These are phyloP conservation scores for Penicillium goetzii DNA, from an alignment of 495 filamentous ascomycete species.

Conservation along the genomic window DNA sequence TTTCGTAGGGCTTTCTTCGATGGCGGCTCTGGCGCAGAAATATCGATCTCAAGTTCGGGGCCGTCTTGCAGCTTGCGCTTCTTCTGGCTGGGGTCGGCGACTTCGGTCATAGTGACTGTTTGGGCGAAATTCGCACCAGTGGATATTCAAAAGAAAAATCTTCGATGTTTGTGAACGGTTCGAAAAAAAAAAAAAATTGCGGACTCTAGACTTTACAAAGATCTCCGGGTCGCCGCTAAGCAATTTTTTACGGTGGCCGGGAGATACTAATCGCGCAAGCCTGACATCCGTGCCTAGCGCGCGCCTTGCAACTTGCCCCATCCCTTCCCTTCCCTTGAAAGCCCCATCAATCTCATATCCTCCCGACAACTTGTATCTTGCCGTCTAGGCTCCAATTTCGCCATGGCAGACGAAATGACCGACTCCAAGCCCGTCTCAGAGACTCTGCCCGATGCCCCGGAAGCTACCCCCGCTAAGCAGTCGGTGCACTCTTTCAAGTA, in stretches of 20 bases:
- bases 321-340: conserved; percentile 15
- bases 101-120: conserved; percentile 34
- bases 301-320: conserved; percentile 7
- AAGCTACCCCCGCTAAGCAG: conserved; percentile 39
- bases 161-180: conserved; percentile 10
- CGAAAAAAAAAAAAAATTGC: conserved; percentile 11
- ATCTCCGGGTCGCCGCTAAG: conserved; percentile 15
- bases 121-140: not conserved
- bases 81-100: conserved; percentile 51
- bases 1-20: conserved; percentile 88
- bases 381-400: conserved; percentile 10
- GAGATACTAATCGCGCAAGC: conserved; percentile 36
- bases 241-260: conserved; percentile 41
- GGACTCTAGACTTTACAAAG: not conserved
- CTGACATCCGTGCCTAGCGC: conserved; percentile 30
- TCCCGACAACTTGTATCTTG: conserved; percentile 4
- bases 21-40: conserved; percentile 82
- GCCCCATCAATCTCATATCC: not conserved
- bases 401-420: conserved; percentile 39
- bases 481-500: conserved; percentile 52
- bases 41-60: conserved; percentile 83
- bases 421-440: conserved; percentile 33
- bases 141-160: not conserved
- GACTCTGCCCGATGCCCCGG: conserved; percentile 40
- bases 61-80: conserved; percentile 69